Base-by-base conservation (phyloP, 139 green algal genomes). In the Diplosphaera chodatii region DNA sequence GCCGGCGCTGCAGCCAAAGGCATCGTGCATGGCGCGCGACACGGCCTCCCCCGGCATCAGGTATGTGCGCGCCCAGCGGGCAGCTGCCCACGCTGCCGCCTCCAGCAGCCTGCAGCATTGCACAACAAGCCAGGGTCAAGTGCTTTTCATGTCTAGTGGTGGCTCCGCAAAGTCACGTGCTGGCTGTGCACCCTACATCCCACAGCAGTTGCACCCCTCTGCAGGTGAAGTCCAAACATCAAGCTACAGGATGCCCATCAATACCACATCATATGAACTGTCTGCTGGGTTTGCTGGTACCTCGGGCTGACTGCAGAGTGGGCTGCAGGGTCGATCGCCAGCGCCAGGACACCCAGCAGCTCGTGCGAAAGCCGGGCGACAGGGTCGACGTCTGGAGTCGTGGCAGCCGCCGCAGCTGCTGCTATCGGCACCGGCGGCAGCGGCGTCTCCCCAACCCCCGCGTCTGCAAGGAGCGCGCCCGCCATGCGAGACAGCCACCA, bases 11-110 rank as follows among this genome's bases (percentile, higher is more conserved):
- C 32, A 23, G 22, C 59, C 70, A 59, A 77, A 81, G 4, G 69
- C 68, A 0, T 74, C 76, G 1, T 75, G 69, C 68, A 91, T 69
- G 5, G 56, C 41, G 0, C 41, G 34, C 18, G 63, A 67, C 22
- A 64, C 23, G 3, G 34, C 33, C 65, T 88, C 89, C 29, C 89
- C 83, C 0, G 86, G 77, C 23, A 95, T 78, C 27, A 97, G 80
- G 82, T 97, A 97, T 4, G 91, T 98, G 77, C 93, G 89, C 0
- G 81, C 78, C 92, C 90, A 96, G 6, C 93, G 78, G 0, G 84
- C 86, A 23, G 87, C 59, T 0, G 75, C 77, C 82, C 80, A 90
- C 3, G 86, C 67, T 0, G 75, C 64, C 0, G 76, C 79, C 80
- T 97, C 92, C 80, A 96, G 81, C 10, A 97, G 73, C 69, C 90